Percentiles rank a stretch among this genome's conserved stretches.
phyloP scores from a whole-genome alignment of 176 grass and related monocot species.

The Stipa capillata region DNA sequence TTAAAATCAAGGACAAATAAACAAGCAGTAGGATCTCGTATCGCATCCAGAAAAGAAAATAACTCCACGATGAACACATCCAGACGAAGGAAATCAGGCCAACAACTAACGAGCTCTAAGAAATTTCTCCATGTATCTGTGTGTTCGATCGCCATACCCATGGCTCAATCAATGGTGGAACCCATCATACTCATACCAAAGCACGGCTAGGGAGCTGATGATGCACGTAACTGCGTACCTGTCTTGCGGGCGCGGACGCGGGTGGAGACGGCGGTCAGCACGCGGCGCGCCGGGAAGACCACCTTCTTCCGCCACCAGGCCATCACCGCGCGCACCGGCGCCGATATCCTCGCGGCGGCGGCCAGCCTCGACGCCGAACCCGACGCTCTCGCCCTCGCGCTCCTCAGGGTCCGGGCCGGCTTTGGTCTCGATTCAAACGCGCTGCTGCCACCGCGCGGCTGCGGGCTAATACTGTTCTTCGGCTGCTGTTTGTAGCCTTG shows the following conservation, averaged over 20 bases:
- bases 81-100: too few relatives aligned
- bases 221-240: too few relatives aligned
- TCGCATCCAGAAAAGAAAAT: background rate
- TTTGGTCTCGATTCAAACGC: background rate
- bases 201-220: too few relatives aligned
- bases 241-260: conserved; percentile 42
- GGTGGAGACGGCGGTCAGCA: conserved; percentile 51
- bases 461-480: background rate
- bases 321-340: conserved; percentile 55
- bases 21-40: background rate
- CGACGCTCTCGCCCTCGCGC: too few relatives aligned
- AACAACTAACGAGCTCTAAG: too few relatives aligned
- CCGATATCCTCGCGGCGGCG: conserved; percentile 39
- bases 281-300: conserved; percentile 56
- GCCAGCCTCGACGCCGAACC: conserved; percentile 32
- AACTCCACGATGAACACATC: background rate
- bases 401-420: background rate
- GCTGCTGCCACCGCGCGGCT: background rate
- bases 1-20: background rate
- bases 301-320: conserved; percentile 81
- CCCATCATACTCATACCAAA: too few relatives aligned
- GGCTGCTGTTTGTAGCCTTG: background rate
- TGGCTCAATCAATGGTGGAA: too few relatives aligned
- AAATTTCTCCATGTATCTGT: too few relatives aligned
- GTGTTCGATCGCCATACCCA: too few relatives aligned